Evolutionary conservation across 2,329 filamentous ascomycete genomes (phyloP), one percentile per base, ranked within the genome.

Genomic region (Pseudogymnoascus sp.): DNA sequence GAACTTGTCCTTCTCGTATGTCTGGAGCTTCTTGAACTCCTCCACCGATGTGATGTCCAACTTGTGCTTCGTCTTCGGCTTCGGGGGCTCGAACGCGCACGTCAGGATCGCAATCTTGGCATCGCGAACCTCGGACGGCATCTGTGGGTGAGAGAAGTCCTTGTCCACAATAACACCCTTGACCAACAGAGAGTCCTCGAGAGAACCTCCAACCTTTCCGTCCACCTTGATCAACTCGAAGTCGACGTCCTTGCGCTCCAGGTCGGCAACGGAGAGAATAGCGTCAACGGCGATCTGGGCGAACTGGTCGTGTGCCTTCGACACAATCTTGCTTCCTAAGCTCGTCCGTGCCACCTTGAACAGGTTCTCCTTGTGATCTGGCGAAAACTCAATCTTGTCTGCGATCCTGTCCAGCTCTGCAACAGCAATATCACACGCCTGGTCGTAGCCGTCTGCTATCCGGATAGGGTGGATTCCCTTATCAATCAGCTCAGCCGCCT

Each of bases 61-160:
- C 82, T 97, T 96, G 79, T 99, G 94, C 85, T 99, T 99, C 58
- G 94, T 99, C 85, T 99, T 99, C 69, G 94, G 94, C 84, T 99
- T 99, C 60, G 94, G 94, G 33, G 94, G 94, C 80, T 99, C 94
- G 74, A 99, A 99, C 3, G 94, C 92, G 76, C 94, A 99, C 60
- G 94, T 99, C 64, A 99, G 80, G 72, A 99, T 99, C 69, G 94
- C 94, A 72, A 99, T 87, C 82, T 97, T 97, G 73, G 94, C 95
- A 77, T 99, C 92, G 70, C 82, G 84, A 67, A 99, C 93, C 77
- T 97, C 92, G 60, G 89, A 90, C 9, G 94, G 94, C 94, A 99
- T 99, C 79, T 99, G 94, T 11, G 94, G 94, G 76, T 99, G 94
- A 36, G 94, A 97, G 77, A 99, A 99, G 79, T 99, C 95, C 82